Base-by-base conservation (phyloP, 2,329 filamentous ascomycete genomes). In the Biscogniauxia sp. region DNA sequence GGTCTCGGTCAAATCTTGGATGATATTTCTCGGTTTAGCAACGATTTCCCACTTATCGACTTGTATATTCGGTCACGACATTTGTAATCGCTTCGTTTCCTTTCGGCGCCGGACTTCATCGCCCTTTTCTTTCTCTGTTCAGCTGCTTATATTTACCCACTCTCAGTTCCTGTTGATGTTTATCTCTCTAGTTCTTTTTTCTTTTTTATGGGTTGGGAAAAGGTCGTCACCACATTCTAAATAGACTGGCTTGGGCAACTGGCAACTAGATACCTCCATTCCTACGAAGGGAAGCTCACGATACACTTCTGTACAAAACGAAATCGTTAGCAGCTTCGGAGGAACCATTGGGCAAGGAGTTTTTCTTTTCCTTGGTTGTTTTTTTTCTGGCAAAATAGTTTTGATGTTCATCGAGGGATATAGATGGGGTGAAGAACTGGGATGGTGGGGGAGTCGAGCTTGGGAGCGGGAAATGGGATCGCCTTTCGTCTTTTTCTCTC, bases 221-320 rank as follows among this genome's bases (percentile, higher is more conserved):
- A 53, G 32, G 55, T 63, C 53, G 53, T 56, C 57, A 58, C 60
- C 54, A 51, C 41, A 58, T 62, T 61, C 57, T 57, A 61, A 55
- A 63, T 67, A 67, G 65, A 68, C 59, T 58, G 60, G 65, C 54
- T 68, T 67, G 66, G 66, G 65, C 65, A 62, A 66, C 66, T 67
- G 55, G 55, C 32, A 26, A 56, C 54, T 19, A 56, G 45, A 60
- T 37, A 37, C 25, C 15, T 41, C 20, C 13, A 53, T 26, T 56
- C 53, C 25, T 20, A 25, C 26, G 19, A 50, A 58, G 28, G 28
- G 23, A 52, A 55, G 41, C 51, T 58, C 59, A 51, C 61, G 66
- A 66, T 68, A 45, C 17, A 68, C 65, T 64, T 64, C 63, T 68
- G 66, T 66, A 68, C 57, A 65, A 63, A 63, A 61, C 53, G 57